Conservation (phyloP, 352 stramenopile species). For the Globisporangium perplexum region DNA sequence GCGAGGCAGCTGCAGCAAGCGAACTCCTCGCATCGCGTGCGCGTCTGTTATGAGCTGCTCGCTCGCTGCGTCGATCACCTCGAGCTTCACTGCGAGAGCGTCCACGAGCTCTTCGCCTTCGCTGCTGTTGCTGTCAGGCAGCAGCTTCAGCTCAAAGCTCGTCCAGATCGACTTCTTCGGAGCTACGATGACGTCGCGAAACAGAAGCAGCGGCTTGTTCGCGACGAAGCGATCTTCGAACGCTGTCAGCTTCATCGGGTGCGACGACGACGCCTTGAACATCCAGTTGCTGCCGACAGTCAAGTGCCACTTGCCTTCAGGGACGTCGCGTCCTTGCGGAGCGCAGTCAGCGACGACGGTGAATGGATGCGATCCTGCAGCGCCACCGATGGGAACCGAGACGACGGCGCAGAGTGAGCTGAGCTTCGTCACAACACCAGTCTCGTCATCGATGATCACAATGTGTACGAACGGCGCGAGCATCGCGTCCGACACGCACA, state of each 20-base stretch:
- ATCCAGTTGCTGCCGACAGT: constrained; percentile 43
- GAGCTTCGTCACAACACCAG: constrained; percentile 24
- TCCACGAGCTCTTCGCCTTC: constrained; percentile 8
- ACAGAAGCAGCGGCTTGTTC: constrained; percentile 59
- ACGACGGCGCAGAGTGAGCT: constrained; percentile 26
- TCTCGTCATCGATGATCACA: constrained; percentile 39
- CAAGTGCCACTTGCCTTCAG: constrained; percentile 52
- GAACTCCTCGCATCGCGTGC: constrained; percentile 22
- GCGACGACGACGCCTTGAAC: constrained; percentile 29
- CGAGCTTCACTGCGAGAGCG: constrained; percentile 41
- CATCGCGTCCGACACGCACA: constrained; percentile 52
- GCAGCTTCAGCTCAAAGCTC: constrained; percentile 41
- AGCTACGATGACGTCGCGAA: constrained; percentile 52
- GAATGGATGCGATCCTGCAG: constrained; percentile 14
- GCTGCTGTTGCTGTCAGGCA: constrained; percentile 2
- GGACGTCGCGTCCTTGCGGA: constrained; percentile 20
- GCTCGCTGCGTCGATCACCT: constrained; percentile 41
- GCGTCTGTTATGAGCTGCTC: constrained; percentile 23
- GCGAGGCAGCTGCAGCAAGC: constrained; percentile 54
- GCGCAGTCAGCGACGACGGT: constrained; percentile 62
- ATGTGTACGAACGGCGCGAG: constrained; percentile 41
- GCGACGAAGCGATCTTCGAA: constrained; percentile 53
- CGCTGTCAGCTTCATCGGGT: constrained; percentile 30
- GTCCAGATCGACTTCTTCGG: constrained; percentile 38
- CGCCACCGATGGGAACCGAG: constrained; percentile 11